Evolutionary conservation across 495 filamentous ascomycete genomes (phyloP).

Genomic region (Bryoglossum gracile): DNA sequence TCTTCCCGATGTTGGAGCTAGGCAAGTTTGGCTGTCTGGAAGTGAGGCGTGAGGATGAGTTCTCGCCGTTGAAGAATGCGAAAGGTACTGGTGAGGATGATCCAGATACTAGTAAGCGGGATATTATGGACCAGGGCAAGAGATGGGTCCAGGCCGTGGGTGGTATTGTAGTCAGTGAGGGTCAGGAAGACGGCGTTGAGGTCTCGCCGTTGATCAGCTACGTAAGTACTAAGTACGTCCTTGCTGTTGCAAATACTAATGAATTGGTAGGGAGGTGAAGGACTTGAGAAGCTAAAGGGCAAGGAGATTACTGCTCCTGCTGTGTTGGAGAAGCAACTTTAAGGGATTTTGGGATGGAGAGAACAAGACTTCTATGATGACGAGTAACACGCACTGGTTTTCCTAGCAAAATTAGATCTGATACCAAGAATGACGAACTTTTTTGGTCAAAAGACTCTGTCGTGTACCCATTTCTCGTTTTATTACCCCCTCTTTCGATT

Average conservation of each 20-base stretch:
- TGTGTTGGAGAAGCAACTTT: slow-evolving; percentile 62
- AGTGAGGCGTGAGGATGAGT: slow-evolving; percentile 95
- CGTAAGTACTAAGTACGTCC: slow-evolving; percentile 50
- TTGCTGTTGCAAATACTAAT: slow-evolving; percentile 24
- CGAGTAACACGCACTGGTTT: no score
- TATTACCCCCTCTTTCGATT: no score
- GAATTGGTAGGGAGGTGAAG: slow-evolving; percentile 70
- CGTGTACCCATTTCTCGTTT: no score
- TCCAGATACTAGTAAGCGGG: slow-evolving; percentile 79
- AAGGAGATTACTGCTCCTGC: slow-evolving; percentile 70
- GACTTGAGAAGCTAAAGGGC: slow-evolving; percentile 67
- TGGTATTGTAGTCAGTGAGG: slow-evolving; percentile 66
- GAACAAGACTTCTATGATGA: slow-evolving; percentile 3
- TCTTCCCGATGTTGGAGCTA: slow-evolving; percentile 84
- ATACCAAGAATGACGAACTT: no score
- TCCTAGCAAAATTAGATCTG: no score
- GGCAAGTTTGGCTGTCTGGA: slow-evolving; percentile 92
- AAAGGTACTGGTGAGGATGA: slow-evolving; percentile 86
- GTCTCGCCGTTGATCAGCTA: slow-evolving; percentile 94
- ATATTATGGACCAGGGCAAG: slow-evolving; percentile 84
- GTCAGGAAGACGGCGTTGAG: slow-evolving; percentile 66
- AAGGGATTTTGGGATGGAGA: not conserved
- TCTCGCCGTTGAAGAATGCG: slow-evolving; percentile 97
- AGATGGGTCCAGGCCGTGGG: slow-evolving; percentile 78
- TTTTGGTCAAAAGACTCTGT: no score